Percentiles rank a stretch among this genome's conserved stretches.
Evolutionary conservation across 768 basidiomycete genomes (phyloP).

Genomic region (Boletus reticuloceps): DNA sequence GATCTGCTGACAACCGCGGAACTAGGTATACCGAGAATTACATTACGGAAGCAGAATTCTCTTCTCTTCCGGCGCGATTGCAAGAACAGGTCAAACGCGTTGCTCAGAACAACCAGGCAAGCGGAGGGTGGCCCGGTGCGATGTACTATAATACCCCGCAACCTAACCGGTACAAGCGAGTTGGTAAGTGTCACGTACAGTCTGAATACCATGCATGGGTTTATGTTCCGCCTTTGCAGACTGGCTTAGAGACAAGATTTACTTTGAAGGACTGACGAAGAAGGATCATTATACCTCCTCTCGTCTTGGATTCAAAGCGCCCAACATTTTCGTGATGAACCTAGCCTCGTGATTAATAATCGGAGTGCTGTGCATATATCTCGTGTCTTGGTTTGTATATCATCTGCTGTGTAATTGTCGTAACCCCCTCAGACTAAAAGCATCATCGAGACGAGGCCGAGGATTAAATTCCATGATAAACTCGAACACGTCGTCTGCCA

Average conservation of each 20-base stretch:
- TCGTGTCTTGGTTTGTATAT: slow-evolving; percentile 8
- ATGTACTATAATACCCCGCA: slow-evolving; percentile 46
- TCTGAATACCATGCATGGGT: neutral
- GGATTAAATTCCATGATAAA: no score
- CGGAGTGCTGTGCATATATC: slow-evolving; percentile 2
- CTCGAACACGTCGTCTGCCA: no score
- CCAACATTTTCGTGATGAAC: slow-evolving; percentile 77
- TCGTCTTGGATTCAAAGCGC: slow-evolving; percentile 73
- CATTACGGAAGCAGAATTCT: slow-evolving; percentile 66
- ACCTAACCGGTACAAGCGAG: slow-evolving; percentile 55
- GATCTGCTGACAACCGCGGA: slow-evolving; percentile 9
- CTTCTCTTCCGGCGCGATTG: slow-evolving; percentile 53
- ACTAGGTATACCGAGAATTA: slow-evolving; percentile 65
- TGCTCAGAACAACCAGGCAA: slow-evolving; percentile 39
- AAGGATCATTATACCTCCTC: slow-evolving; percentile 57
- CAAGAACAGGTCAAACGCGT: slow-evolving; percentile 73
- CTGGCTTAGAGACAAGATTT: slow-evolving; percentile 73
- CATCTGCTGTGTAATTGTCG: neutral
- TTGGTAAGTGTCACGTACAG: slow-evolving; percentile 46
- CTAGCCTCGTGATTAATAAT: slow-evolving; percentile 41
- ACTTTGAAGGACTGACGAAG: slow-evolving; percentile 61
- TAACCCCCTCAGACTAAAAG: no score
- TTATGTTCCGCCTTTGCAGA: slow-evolving; percentile 39
- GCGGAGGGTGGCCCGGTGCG: slow-evolving; percentile 33
- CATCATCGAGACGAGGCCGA: no score